A percentile compares a stretch with the other conserved stretches of the same genome.
Evolutionary conservation across 73 alveolate genomes (phyloP).

Genomic region (Symbiodinium pilosum): DNA sequence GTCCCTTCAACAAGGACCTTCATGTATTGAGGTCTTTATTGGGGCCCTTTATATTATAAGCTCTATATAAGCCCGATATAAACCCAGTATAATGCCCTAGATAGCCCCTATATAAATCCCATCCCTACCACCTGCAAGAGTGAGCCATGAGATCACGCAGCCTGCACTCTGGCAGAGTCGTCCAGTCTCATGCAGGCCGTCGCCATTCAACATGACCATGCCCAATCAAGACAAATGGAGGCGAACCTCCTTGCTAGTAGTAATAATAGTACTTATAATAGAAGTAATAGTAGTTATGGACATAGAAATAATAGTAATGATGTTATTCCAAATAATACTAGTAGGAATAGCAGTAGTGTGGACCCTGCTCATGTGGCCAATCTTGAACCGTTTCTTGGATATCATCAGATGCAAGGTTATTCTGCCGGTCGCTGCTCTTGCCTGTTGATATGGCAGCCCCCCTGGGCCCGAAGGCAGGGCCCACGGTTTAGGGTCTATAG

Average conservation of each 20-base stretch:
- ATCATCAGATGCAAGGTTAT: constrained; percentile 10
- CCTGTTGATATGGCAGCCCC: constrained; percentile 94
- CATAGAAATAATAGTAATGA: background rate
- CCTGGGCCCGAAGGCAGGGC: constrained; percentile 56
- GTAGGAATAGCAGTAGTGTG: background rate
- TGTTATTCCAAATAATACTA: too few relatives aligned
- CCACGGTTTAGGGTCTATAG: too few relatives aligned
- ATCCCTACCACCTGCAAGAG: too few relatives aligned
- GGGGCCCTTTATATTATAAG: too few relatives aligned
- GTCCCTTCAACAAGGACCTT: too few relatives aligned
- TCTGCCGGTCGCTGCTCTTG: constrained; percentile 78
- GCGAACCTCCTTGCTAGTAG: background rate
- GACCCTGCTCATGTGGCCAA: background rate
- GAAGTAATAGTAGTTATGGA: too few relatives aligned
- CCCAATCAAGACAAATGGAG: constrained; percentile 94
- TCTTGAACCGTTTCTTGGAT: background rate
- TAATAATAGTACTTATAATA: too few relatives aligned
- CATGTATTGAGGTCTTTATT: too few relatives aligned
- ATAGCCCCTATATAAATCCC: too few relatives aligned
- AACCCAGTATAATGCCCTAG: too few relatives aligned
- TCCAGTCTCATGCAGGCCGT: constrained; percentile 23
- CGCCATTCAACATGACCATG: constrained; percentile 80
- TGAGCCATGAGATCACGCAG: too few relatives aligned
- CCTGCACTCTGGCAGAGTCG: background rate
- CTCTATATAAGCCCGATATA: too few relatives aligned